Percentiles rank a stretch among this genome's conserved stretches.
Conservation (phyloP, 768 basidiomycete species). For the Udeniomyces megalosporus region DNA sequence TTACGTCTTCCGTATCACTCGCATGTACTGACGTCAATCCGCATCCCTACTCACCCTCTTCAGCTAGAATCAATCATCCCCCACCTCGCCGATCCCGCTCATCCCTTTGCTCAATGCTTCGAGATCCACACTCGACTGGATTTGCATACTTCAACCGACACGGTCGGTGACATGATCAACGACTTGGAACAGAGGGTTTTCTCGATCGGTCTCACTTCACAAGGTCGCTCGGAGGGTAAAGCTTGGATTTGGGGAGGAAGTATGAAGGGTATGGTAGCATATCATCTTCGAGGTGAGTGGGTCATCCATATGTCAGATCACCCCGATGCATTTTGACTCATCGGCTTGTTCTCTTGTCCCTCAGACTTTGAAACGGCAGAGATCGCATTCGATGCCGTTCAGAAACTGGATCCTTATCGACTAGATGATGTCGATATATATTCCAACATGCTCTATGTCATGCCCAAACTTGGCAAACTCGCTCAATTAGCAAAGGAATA, state of each 20-base stretch:
- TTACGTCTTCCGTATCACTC: not conserved
- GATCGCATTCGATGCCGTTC: slow-evolving; percentile 65
- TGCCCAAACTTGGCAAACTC: slow-evolving; percentile 70
- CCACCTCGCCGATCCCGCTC: not conserved
- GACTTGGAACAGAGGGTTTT: slow-evolving; percentile 1
- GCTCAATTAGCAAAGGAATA: slow-evolving; percentile 86
- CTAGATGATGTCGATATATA: slow-evolving; percentile 91
- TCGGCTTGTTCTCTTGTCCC: not conserved
- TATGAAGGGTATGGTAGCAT: slow-evolving; percentile 59
- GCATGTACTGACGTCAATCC: not conserved
- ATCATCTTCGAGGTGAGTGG: slow-evolving; percentile 68
- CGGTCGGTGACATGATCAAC: slow-evolving; percentile 55
- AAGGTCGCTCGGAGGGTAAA: slow-evolving; percentile 2
- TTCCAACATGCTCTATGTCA: slow-evolving; percentile 93
- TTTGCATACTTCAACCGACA: slow-evolving; percentile 72
- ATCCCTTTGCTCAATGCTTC: slow-evolving; percentile 40
- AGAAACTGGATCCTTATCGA: slow-evolving; percentile 63
- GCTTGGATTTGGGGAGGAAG: slow-evolving; percentile 44
- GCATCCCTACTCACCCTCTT: not conserved
- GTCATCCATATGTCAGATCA: too few species aligned
- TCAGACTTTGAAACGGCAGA: slow-evolving; percentile 79
- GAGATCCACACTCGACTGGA: slow-evolving; percentile 79
- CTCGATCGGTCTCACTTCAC: slow-evolving; percentile 1
- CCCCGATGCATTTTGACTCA: not conserved
- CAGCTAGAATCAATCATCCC: slow-evolving; percentile 6